Evolutionary conservation across 805 yeast species (phyloP).

Genomic region (Priceomyces haplophilus): DNA sequence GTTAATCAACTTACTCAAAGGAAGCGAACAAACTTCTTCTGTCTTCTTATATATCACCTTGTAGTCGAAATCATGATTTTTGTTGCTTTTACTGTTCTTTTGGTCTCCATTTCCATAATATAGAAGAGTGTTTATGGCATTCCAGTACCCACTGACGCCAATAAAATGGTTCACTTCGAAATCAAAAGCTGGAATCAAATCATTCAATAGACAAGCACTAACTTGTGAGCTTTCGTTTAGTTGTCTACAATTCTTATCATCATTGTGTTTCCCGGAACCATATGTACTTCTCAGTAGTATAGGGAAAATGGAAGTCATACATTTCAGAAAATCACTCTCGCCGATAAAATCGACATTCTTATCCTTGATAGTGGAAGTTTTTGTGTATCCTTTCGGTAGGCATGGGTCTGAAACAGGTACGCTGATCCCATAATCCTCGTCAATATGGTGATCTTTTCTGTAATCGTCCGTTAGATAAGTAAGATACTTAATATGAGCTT

Average conservation of each 20-base stretch:
- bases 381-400: slow-evolving; percentile 46
- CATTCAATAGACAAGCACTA: slow-evolving; percentile 50
- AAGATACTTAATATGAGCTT: slow-evolving; percentile 49
- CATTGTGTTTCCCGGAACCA: slow-evolving; percentile 16
- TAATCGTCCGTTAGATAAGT: slow-evolving; percentile 28
- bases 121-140: slow-evolving; percentile 49
- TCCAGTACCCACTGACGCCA: slow-evolving; percentile 70
- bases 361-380: slow-evolving; percentile 21
- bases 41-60: slow-evolving; percentile 43
- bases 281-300: slow-evolving; percentile 37
- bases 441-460: slow-evolving; percentile 14
- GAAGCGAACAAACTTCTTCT: slow-evolving; percentile 43
- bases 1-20: slow-evolving; percentile 34
- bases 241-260: slow-evolving; percentile 28
- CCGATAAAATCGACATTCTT: slow-evolving; percentile 45
- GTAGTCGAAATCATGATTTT: slow-evolving; percentile 41
- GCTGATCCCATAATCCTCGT: slow-evolving; percentile 13
- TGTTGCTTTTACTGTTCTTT: slow-evolving; percentile 15
- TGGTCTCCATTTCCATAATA: slow-evolving; percentile 22
- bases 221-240: slow-evolving; percentile 27
- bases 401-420: slow-evolving; percentile 53
- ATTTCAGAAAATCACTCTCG: slow-evolving; percentile 47
- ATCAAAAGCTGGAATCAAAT: slow-evolving; percentile 54
- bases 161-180: slow-evolving; percentile 55
- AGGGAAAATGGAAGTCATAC: slow-evolving; percentile 47